Evolutionary conservation across 192 early-diverging fungal genomes (phyloP).

Genomic region (Coemansia sp.): DNA sequence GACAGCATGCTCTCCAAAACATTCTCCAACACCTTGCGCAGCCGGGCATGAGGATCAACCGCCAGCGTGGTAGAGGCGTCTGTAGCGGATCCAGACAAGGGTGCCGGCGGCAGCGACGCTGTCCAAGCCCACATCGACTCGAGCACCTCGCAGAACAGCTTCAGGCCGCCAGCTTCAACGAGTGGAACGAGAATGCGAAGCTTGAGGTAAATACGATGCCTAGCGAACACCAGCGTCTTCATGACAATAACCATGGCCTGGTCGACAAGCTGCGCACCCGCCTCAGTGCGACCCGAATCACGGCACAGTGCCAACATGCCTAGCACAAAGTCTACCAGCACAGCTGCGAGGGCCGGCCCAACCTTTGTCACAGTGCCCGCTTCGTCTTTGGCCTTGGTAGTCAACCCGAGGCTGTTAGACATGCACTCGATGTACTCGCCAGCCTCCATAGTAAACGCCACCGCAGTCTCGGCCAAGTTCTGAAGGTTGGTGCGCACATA

Average conservation of each 20-base stretch:
- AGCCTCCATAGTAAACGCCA: slow-evolving; percentile 34
- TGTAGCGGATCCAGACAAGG: background rate
- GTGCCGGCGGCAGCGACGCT: slow-evolving; percentile 12
- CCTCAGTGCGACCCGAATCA: slow-evolving; percentile 15
- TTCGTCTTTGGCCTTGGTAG: slow-evolving; percentile 7
- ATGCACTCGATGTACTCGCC: slow-evolving; percentile 51
- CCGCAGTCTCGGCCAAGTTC: slow-evolving; percentile 36
- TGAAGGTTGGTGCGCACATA: slow-evolving; percentile 31
- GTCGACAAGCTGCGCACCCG: slow-evolving; percentile 38
- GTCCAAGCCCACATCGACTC: slow-evolving; percentile 49
- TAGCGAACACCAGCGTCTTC: slow-evolving; percentile 49
- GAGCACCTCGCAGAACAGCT: slow-evolving; percentile 35
- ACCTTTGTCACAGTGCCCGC: slow-evolving; percentile 13
- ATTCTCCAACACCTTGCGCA: slow-evolving; percentile 33
- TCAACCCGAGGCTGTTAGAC: slow-evolving; percentile 46
- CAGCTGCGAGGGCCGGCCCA: slow-evolving; percentile 11
- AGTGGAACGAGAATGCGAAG: slow-evolving; percentile 41
- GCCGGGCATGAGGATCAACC: slow-evolving; percentile 12
- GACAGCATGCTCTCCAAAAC: slow-evolving; percentile 48
- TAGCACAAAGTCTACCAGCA: slow-evolving; percentile 24
- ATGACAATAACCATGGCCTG: slow-evolving; percentile 44
- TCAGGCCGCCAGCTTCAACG: slow-evolving; percentile 30
- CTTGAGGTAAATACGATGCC: slow-evolving; percentile 48
- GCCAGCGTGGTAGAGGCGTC: background rate
- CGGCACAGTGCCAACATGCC: slow-evolving; percentile 22